These are phyloP conservation scores for Hypoxylon sp. DNA, from an alignment of 2,329 filamentous ascomycete genomes.

Conservation along the genomic window DNA sequence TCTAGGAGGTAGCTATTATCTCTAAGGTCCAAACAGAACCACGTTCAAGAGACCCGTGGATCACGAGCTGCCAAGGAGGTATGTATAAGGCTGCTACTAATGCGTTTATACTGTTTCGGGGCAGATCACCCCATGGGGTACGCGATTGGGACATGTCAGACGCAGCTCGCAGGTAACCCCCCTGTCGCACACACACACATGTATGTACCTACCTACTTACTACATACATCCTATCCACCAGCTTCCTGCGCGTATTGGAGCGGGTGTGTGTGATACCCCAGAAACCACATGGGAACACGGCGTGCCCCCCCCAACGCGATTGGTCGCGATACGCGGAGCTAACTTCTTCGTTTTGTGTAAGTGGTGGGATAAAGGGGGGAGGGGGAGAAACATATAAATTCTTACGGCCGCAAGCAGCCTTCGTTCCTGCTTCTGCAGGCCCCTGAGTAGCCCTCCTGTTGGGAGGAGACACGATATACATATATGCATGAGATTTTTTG, in stretches of 20 bases:
- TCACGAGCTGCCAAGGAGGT: conserved; percentile 6
- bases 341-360: conserved; percentile 18
- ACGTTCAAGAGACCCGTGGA: conserved; percentile 14
- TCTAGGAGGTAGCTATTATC: not conserved
- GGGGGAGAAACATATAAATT: conserved; percentile 4
- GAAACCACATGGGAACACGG: conserved; percentile 16
- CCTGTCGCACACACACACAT: not conserved
- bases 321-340: conserved; percentile 30
- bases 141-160: conserved; percentile 5
- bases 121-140: conserved; percentile 23
- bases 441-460: not conserved
- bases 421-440: conserved; percentile 3
- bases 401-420: conserved; percentile 21
- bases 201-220: not conserved
- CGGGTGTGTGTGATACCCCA: conserved; percentile 23
- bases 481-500: conserved; percentile 11
- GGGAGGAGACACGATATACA: not conserved
- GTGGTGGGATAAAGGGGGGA: conserved; percentile 8
- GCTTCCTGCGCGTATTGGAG: conserved; percentile 7
- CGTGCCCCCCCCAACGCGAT: conserved; percentile 10
- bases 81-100: conserved; percentile 2
- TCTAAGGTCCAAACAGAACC: conserved; percentile 14
- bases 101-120: not conserved
- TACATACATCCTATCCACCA: conserved; percentile 2
- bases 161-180: not conserved